phyloP scores from a whole-genome alignment of 257 asterid genomes.

The Knoxia roxburghii region DNA sequence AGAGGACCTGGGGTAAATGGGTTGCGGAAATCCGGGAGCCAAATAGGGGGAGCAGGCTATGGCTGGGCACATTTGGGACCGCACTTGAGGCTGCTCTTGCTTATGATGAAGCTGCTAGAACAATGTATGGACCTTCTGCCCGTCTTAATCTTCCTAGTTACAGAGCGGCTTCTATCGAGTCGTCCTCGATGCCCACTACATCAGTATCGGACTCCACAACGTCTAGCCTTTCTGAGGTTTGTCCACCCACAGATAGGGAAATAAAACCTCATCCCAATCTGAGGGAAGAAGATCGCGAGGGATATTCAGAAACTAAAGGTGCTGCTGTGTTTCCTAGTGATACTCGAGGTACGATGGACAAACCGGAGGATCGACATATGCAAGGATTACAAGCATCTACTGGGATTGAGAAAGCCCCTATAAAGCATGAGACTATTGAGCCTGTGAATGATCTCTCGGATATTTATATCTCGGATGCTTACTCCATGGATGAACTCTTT shows the following conservation, averaged over 20 bases:
- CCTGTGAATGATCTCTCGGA: slow-evolving; percentile 13
- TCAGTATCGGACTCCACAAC: slow-evolving; percentile 34
- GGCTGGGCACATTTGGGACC: slow-evolving; percentile 35
- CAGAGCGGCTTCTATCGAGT: not conserved
- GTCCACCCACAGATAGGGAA: slow-evolving; percentile 7
- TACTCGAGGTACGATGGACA: too few species aligned
- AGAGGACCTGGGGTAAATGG: slow-evolving; percentile 46
- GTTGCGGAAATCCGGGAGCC: slow-evolving; percentile 43
- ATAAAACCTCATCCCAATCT: not conserved
- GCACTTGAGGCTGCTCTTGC: slow-evolving; percentile 34
- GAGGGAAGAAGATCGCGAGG: slow-evolving; percentile 19
- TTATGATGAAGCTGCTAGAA: slow-evolving; percentile 37
- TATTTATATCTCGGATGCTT: not conserved
- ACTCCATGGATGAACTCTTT: slow-evolving; percentile 40
- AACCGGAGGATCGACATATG: too few species aligned
- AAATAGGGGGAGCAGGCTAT: slow-evolving; percentile 31
- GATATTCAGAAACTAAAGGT: not conserved
- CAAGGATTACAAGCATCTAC: not conserved
- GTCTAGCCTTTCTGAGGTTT: slow-evolving; percentile 46
- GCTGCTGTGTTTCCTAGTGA: too few species aligned
- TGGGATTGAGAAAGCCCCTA: not conserved
- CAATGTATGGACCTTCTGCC: slow-evolving; percentile 35
- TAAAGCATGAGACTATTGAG: not conserved
- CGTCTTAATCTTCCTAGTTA: slow-evolving; percentile 27
- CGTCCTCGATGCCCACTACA: slow-evolving; percentile 18